Evolutionary conservation across 495 filamentous ascomycete species (phyloP).

Genomic region (Talaromyces trachyspermus): DNA sequence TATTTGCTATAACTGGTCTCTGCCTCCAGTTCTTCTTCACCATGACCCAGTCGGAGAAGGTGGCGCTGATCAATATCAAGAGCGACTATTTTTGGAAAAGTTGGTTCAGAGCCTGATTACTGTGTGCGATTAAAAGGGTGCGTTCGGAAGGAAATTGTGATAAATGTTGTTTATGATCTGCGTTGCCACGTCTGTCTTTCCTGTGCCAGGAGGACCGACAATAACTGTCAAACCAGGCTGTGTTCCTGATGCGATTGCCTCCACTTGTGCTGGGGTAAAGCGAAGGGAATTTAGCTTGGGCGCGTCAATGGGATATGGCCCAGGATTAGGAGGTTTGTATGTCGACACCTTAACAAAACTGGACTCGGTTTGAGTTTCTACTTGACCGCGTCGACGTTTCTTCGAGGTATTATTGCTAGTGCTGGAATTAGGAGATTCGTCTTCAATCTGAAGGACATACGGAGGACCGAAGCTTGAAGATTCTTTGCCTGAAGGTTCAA

Average conservation of each 20-base stretch:
- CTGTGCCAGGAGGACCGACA: slow-evolving; percentile 91
- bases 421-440: slow-evolving; percentile 36
- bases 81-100: slow-evolving; percentile 97
- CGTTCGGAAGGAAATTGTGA: slow-evolving; percentile 89
- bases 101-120: slow-evolving; percentile 96
- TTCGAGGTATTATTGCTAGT: slow-evolving; percentile 53
- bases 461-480: slow-evolving; percentile 75
- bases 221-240: slow-evolving; percentile 94
- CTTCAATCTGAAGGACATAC: slow-evolving; percentile 65
- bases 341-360: slow-evolving; percentile 76
- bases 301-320: slow-evolving; percentile 84
- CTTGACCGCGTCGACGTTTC: slow-evolving; percentile 73
- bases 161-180: slow-evolving; percentile 99
- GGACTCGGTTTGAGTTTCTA: slow-evolving; percentile 50
- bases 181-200: slow-evolving; percentile 96
- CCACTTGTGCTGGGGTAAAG: slow-evolving; percentile 86
- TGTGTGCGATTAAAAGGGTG: slow-evolving; percentile 90
- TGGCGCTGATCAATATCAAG: slow-evolving; percentile 95
- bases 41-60: slow-evolving; percentile 85
- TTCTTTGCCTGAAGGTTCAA: slow-evolving; percentile 66
- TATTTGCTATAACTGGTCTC: slow-evolving; percentile 88
- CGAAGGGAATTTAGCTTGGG: slow-evolving; percentile 76
- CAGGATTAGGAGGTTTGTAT: slow-evolving; percentile 84
- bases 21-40: slow-evolving; percentile 87
- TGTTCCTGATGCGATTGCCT: slow-evolving; percentile 87